Base-by-base conservation (phyloP, 169 alveolate genomes). In the Plasmodium cynomolgi region DNA sequence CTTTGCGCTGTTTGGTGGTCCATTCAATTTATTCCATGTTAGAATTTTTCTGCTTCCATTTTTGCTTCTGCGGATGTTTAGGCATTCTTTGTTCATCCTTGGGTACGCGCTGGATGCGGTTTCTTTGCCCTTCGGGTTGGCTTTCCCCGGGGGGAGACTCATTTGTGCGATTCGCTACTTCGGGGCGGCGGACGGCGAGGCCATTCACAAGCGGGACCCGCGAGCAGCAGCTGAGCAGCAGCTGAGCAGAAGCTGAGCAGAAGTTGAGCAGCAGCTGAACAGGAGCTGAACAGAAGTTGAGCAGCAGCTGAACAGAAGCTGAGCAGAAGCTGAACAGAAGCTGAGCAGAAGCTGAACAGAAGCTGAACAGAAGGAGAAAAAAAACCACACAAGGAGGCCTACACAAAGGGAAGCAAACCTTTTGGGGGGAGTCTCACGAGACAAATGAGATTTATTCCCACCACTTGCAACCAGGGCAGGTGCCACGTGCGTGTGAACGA, bases 11-110 rank as follows among this genome's bases (percentile, higher is more conserved):
- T 56, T 83, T 83, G 91, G 54, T 17, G 81, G 41, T 3, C 58
- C 68, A 34, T 33, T 83, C 50, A 83, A 34, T 62, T 58, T 83
- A n/a, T 83, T 56, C 91, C 91, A 83, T 31, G 56, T 56, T 17
- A 83, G 15, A 1, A 83, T 33, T 26, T 56, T 83, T 17, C 81
- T 62, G 26, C 80, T 58, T 58, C 20, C 17, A 34, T 33, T 83
- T 33, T 37, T 83, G 9, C 73, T 58, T 17, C 23, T 2, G 26
- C 41, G 41, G 8, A 31, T 33, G 23, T n/a, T 62, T 44, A 17
- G 11, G 29, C 58, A 39, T 37, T 37, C 84, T 75, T 75, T 75
- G 41, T 26, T 75, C 15, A 3, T 11, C 54, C 47, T 39, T 34
- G 54, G 47, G 29, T 23, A 77, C 1, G 72, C 17, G 37, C 47